Evolutionary conservation across 2,329 filamentous ascomycete genomes (phyloP).

Genomic region (Karstenula rhodostoma): DNA sequence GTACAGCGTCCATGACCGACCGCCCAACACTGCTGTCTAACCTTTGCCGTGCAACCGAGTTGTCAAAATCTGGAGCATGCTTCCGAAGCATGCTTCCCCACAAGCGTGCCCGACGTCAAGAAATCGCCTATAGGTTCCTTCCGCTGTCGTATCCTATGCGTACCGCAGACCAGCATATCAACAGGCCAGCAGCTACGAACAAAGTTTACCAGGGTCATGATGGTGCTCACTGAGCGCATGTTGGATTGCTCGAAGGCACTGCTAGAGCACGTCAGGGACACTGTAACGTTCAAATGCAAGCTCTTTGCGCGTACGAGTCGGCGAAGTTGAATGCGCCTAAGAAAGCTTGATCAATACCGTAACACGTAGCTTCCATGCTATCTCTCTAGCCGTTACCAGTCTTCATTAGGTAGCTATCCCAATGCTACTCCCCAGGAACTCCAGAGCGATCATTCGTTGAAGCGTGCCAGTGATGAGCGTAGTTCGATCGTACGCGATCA

Average conservation of each 20-base stretch:
- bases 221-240: background rate
- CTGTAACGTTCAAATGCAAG: background rate
- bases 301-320: background rate
- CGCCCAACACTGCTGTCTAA: background rate
- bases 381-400: background rate
- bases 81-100: conserved; percentile 18
- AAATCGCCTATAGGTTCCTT: conserved; percentile 11
- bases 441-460: background rate
- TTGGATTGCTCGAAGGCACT: background rate
- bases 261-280: background rate
- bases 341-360: background rate
- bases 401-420: background rate
- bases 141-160: conserved; percentile 16
- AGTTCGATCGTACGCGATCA: background rate
- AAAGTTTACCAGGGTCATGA: background rate
- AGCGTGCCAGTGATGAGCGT: background rate
- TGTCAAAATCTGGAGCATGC: conserved; percentile 26
- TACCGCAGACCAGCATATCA: background rate
- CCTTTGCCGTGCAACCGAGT: conserved; percentile 18
- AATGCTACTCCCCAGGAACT: background rate
- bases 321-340: background rate
- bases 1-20: background rate
- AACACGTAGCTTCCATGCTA: background rate
- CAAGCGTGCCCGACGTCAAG: conserved; percentile 1
- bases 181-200: background rate